These are phyloP conservation scores for Leccinum rimulosum DNA, from an alignment of 768 basidiomycete genomes.

Conservation along the genomic window DNA sequence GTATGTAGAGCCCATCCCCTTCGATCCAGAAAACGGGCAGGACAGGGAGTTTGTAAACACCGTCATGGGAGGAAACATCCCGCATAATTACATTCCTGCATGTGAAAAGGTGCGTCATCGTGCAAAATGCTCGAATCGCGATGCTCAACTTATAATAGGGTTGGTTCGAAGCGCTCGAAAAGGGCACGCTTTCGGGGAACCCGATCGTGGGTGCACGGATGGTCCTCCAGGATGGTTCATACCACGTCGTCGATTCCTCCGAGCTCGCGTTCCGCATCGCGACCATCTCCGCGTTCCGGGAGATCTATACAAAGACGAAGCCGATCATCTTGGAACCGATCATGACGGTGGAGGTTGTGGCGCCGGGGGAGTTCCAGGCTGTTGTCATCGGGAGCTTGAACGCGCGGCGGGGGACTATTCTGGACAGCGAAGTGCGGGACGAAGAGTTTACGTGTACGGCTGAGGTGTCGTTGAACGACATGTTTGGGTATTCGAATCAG, in stretches of 20 bases:
- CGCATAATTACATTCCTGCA: constrained; percentile 88
- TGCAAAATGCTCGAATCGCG: neutral
- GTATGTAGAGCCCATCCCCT: constrained; percentile 84
- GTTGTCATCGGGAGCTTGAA: constrained; percentile 93
- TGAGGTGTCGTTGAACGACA: constrained; percentile 94
- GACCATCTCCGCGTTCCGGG: constrained; percentile 89
- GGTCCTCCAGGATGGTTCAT: constrained; percentile 87
- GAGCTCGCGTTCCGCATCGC: constrained; percentile 94
- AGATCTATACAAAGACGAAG: constrained; percentile 72
- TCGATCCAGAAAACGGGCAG: constrained; percentile 72
- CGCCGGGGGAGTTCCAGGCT: constrained; percentile 95
- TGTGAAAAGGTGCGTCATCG: constrained; percentile 74
- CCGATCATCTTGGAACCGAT: constrained; percentile 94
- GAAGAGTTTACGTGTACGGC: constrained; percentile 93
- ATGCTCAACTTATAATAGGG: constrained; percentile 50
- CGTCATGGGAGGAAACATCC: constrained; percentile 92
- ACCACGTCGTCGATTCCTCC: constrained; percentile 93
- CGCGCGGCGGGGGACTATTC: constrained; percentile 86
- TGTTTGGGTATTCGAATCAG: constrained; percentile 97
- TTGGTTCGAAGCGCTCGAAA: constrained; percentile 91
- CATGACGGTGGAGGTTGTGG: constrained; percentile 97
- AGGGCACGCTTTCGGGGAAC: constrained; percentile 87
- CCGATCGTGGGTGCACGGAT: constrained; percentile 82
- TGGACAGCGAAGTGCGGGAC: constrained; percentile 94
- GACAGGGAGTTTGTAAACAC: constrained; percentile 81